Evolutionary conservation across 202 grass and related monocot genomes (phyloP).

Genomic region (Elaeis oleifera): DNA sequence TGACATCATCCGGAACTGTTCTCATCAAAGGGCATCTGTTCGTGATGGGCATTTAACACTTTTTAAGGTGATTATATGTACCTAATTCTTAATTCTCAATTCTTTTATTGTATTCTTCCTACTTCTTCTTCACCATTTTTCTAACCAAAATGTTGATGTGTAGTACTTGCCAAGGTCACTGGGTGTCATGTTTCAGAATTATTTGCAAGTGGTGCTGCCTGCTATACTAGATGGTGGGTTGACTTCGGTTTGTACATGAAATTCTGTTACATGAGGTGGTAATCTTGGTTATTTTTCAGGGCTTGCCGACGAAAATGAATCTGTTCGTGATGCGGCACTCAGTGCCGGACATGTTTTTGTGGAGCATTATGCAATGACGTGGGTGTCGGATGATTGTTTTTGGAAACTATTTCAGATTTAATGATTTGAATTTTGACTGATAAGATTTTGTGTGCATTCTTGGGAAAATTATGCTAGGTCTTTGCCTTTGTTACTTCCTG

Average conservation of each 20-base stretch:
- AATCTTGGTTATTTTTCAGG: constrained; percentile 49
- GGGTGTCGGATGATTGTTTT: constrained; percentile 13
- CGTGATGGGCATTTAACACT: constrained; percentile 95
- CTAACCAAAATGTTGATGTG: constrained; percentile 30
- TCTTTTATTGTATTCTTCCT: not conserved
- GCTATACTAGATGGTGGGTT: constrained; percentile 95
- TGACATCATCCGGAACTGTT: constrained; percentile 91
- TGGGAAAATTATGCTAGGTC: constrained; percentile 58
- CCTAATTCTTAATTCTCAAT: constrained; percentile 3
- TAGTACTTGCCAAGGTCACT: constrained; percentile 93
- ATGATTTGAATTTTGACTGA: not conserved
- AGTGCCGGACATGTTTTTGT: constrained; percentile 95
- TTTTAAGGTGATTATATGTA: constrained; percentile 45
- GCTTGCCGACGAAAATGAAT: constrained; percentile 98
- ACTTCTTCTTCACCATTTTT: constrained; percentile 6
- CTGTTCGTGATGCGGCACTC: constrained; percentile 91
- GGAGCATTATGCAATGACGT: constrained; percentile 95
- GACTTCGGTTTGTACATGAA: constrained; percentile 20
- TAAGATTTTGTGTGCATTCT: constrained; percentile 2
- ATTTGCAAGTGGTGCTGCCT: constrained; percentile 79
- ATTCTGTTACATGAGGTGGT: constrained; percentile 26
- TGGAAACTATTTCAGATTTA: not conserved
- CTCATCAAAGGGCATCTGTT: constrained; percentile 87
- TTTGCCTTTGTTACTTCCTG: constrained; percentile 83
- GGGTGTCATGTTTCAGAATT: constrained; percentile 83